phyloP scores from a whole-genome alignment of 495 filamentous ascomycete genomes.

The Pyrenopolyporus hunteri region DNA sequence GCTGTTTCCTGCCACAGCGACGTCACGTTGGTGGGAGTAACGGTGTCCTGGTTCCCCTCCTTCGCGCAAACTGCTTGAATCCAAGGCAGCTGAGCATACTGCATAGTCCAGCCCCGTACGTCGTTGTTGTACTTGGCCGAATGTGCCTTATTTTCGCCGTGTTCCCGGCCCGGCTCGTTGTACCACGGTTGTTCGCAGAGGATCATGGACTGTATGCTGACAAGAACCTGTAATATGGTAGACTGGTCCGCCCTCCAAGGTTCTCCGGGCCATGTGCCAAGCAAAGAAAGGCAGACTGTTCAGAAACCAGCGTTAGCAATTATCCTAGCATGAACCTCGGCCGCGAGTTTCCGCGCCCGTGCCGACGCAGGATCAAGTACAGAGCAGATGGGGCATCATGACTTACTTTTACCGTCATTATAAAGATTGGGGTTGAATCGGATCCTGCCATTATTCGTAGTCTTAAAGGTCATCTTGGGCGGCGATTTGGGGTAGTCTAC shows the following conservation, averaged over 20 bases:
- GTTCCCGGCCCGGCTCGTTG: conserved; percentile 62
- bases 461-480: conserved; percentile 58
- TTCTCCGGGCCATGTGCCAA: conserved; percentile 64
- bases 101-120: conserved; percentile 49
- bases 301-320: conserved; percentile 25
- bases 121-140: conserved; percentile 46
- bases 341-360: background rate
- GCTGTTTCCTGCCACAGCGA: conserved; percentile 22
- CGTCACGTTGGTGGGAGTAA: background rate
- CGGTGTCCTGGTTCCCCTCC: background rate
- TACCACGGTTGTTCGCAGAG: conserved; percentile 62
- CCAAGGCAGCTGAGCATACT: conserved; percentile 58
- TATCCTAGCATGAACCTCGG: background rate
- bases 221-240: conserved; percentile 64
- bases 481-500: conserved; percentile 55
- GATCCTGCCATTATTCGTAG: conserved; percentile 52
- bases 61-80: conserved; percentile 36
- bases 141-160: conserved; percentile 15
- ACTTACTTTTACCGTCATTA: conserved; percentile 57
- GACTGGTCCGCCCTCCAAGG: conserved; percentile 59
- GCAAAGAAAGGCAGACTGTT: conserved; percentile 62
- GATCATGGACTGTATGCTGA: conserved; percentile 68
- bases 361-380: too few relatives aligned
- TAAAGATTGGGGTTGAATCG: conserved; percentile 69
- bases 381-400: background rate